Percentiles rank a stretch among this genome's conserved stretches.
phyloP scores from a whole-genome alignment of 768 basidiomycete species.

The Butyriboletus loyo region DNA sequence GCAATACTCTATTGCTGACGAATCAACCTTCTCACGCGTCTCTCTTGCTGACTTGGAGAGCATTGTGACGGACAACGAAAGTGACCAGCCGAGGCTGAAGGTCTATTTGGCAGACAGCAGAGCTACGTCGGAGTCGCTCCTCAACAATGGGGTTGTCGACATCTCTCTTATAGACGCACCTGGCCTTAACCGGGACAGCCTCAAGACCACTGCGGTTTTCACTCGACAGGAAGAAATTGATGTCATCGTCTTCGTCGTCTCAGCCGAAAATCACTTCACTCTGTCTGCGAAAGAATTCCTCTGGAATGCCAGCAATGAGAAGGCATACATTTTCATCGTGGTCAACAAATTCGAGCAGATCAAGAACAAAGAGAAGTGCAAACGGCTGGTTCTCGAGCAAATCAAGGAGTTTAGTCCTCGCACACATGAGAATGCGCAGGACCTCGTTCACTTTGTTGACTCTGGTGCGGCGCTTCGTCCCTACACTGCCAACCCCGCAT shows the following conservation, averaged over 20 bases:
- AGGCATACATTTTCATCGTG: slow-evolving; percentile 96
- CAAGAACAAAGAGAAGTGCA: slow-evolving; percentile 91
- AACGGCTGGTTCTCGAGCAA: slow-evolving; percentile 84
- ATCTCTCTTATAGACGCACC: slow-evolving; percentile 99
- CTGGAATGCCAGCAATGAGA: slow-evolving; percentile 89
- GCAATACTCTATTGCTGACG: slow-evolving; percentile 67
- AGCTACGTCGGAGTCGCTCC: slow-evolving; percentile 74
- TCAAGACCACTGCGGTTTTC: slow-evolving; percentile 94
- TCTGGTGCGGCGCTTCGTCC: slow-evolving; percentile 72
- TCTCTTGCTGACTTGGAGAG: slow-evolving; percentile 70
- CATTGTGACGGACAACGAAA: slow-evolving; percentile 60
- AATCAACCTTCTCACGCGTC: slow-evolving; percentile 71
- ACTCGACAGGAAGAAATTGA: slow-evolving; percentile 97
- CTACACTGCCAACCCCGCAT: slow-evolving; percentile 64
- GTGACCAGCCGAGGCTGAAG: slow-evolving; percentile 70
- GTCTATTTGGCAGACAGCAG: slow-evolving; percentile 85
- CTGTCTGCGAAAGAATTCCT: slow-evolving; percentile 94
- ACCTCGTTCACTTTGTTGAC: slow-evolving; percentile 98
- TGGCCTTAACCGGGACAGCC: slow-evolving; percentile 91
- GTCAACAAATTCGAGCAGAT: slow-evolving; percentile 98
- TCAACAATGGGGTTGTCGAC: slow-evolving; percentile 94
- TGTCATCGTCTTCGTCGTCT: slow-evolving; percentile 96
- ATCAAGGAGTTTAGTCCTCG: slow-evolving; percentile 90
- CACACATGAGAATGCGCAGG: slow-evolving; percentile 86
- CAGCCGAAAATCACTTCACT: slow-evolving; percentile 98